phyloP scores from a whole-genome alignment of 2,329 filamentous ascomycete genomes.

The Allantophomopsis cytisporea region DNA sequence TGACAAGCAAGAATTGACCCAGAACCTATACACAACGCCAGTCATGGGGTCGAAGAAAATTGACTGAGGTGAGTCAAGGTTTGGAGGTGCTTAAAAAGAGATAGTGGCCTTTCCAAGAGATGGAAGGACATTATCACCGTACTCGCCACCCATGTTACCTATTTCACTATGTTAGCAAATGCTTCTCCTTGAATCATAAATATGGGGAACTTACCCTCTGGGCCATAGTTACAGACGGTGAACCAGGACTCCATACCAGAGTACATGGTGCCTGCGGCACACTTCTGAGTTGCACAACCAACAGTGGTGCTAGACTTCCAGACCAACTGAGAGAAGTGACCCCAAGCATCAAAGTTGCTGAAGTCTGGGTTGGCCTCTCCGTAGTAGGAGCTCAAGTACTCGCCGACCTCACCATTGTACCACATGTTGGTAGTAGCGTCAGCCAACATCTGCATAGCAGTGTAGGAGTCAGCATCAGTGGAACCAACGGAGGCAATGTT shows the following conservation, averaged over 20 bases:
- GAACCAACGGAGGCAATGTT: constrained; percentile 64
- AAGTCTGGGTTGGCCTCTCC: constrained; percentile 44
- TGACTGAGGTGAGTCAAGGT: not conserved
- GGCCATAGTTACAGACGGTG: constrained; percentile 82
- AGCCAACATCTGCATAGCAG: constrained; percentile 40
- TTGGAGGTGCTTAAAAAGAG: constrained; percentile 8
- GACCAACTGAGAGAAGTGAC: constrained; percentile 65
- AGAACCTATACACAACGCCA: not conserved
- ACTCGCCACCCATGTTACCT: constrained; percentile 42
- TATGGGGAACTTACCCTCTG: constrained; percentile 44
- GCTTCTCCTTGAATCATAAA: not conserved
- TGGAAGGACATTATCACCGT: constrained; percentile 33
- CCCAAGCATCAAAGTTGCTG: constrained; percentile 49
- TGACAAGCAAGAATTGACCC: constrained; percentile 1
- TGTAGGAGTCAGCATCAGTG: constrained; percentile 29
- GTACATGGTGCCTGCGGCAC: constrained; percentile 30
- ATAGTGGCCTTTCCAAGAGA: constrained; percentile 24
- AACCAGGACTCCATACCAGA: constrained; percentile 43
- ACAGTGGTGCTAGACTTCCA: constrained; percentile 50
- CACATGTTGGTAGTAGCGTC: constrained; percentile 67
- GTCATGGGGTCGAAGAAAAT: not conserved
- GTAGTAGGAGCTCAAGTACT: constrained; percentile 41
- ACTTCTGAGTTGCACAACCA: constrained; percentile 47
- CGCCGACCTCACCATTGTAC: constrained; percentile 69
- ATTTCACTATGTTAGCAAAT: constrained; percentile 14